Conservation (phyloP, 495 filamentous ascomycete species). For the Penicillium angulare region DNA sequence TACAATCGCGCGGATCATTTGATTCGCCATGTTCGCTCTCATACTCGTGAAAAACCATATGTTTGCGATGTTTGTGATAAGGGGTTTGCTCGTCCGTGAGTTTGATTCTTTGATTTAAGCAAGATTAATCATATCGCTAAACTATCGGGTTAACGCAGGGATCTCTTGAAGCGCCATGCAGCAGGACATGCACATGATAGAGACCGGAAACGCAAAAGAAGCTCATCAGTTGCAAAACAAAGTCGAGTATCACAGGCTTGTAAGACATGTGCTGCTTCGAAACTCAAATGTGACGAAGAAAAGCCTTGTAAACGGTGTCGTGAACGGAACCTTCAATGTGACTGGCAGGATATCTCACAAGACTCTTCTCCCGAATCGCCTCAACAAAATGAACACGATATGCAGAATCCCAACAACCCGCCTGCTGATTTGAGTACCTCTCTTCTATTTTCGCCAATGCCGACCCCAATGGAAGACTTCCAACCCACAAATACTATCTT, state of each 20-base stretch:
- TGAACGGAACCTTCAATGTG: conserved; percentile 44
- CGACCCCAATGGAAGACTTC: conserved; percentile 16
- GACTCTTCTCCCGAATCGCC: conserved; percentile 20
- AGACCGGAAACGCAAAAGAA: conserved; percentile 43
- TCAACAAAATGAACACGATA: conserved; percentile 18
- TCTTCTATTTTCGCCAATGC: conserved; percentile 13
- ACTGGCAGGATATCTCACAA: conserved; percentile 34
- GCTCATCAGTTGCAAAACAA: conserved; percentile 41
- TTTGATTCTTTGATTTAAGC: not conserved
- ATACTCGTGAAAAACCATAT: conserved; percentile 57
- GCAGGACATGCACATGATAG: conserved; percentile 49
- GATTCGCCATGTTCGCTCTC: conserved; percentile 56
- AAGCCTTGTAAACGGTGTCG: conserved; percentile 49
- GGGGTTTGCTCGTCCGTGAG: conserved; percentile 51
- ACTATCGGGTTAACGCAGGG: conserved; percentile 17
- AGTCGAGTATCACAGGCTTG: conserved; percentile 56
- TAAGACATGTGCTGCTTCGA: conserved; percentile 49
- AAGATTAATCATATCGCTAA: not conserved
- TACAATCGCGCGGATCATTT: conserved; percentile 58
- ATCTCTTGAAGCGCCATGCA: conserved; percentile 54
- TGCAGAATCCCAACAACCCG: not conserved
- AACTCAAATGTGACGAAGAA: conserved; percentile 55
- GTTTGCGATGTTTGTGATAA: conserved; percentile 49
- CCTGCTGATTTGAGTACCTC: conserved; percentile 5
- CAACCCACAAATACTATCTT: not conserved